phyloP scores from a whole-genome alignment of 129 eudicot genomes.

The Pseudognaphalium luteoalbum region DNA sequence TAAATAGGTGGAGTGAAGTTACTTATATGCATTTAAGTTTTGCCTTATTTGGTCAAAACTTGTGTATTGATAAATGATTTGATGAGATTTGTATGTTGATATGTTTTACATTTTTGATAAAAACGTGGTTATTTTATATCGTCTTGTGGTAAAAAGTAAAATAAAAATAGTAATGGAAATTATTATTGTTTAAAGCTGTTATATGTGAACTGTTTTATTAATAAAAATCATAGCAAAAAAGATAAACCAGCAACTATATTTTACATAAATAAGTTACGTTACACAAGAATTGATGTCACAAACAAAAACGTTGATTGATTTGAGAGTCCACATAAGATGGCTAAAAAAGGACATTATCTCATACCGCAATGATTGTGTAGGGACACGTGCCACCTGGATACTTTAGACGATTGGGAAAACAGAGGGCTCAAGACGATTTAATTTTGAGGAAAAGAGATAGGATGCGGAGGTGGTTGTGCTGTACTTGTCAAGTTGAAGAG shows the following conservation, averaged over 20 bases:
- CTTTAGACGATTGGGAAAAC: slow-evolving; percentile 59
- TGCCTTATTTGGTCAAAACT: background rate
- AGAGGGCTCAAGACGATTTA: slow-evolving; percentile 58
- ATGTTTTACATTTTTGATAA: background rate
- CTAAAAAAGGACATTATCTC: too few relatives aligned
- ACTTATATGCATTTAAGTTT: background rate
- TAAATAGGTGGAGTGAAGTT: background rate
- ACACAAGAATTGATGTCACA: too few relatives aligned
- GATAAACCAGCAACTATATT: too few relatives aligned
- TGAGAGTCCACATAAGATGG: too few relatives aligned
- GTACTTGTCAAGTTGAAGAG: slow-evolving; percentile 82
- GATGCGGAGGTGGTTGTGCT: slow-evolving; percentile 93
- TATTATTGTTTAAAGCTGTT: too few relatives aligned
- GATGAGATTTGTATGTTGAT: slow-evolving; percentile 3
- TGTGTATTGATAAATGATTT: background rate
- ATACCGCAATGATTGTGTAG: slow-evolving; percentile 38
- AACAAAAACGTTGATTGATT: too few relatives aligned
- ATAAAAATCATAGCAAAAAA: too few relatives aligned
- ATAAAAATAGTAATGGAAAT: too few relatives aligned
- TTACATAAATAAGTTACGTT: too few relatives aligned
- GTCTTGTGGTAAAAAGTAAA: too few relatives aligned
- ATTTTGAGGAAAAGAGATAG: slow-evolving; percentile 63
- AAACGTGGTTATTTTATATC: too few relatives aligned
- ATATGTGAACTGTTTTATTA: too few relatives aligned
- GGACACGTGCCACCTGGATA: slow-evolving; percentile 61